phyloP scores from a whole-genome alignment of 345 rosid species.

The Salix suchowensis region DNA sequence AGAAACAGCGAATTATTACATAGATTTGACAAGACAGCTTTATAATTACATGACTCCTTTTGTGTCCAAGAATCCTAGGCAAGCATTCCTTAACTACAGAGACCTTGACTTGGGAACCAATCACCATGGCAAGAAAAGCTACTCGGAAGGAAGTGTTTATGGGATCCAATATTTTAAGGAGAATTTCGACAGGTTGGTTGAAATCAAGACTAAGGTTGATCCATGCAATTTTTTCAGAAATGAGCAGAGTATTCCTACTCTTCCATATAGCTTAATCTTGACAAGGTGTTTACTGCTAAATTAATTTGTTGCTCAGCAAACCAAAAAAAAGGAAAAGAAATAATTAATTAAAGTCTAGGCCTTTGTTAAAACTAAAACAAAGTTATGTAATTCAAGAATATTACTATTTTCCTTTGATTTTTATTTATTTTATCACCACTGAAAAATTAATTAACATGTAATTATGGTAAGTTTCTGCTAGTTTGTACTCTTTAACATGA shows the following conservation, averaged over 20 bases:
- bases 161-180: slow-evolving; percentile 4
- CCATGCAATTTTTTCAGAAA: slow-evolving; percentile 35
- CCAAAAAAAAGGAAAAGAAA: too few relatives aligned
- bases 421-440: too few relatives aligned
- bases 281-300: too few relatives aligned
- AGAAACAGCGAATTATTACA: neutral
- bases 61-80: slow-evolving; percentile 7
- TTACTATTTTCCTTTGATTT: too few relatives aligned
- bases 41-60: slow-evolving; percentile 9
- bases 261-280: neutral
- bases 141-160: slow-evolving; percentile 9
- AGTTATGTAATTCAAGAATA: too few relatives aligned
- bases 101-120: slow-evolving; percentile 10
- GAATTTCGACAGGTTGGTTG: slow-evolving; percentile 13
- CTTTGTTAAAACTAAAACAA: too few relatives aligned
- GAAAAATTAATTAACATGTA: too few relatives aligned
- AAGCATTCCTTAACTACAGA: slow-evolving; percentile 12
- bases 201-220: slow-evolving; percentile 12
- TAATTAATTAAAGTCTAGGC: too few relatives aligned
- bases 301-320: too few relatives aligned
- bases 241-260: slow-evolving; percentile 22
- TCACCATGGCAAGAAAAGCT: slow-evolving; percentile 1
- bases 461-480: too few relatives aligned
- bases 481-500: too few relatives aligned
- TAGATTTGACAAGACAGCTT: slow-evolving; percentile 12